phyloP scores from a whole-genome alignment of 495 filamentous ascomycete species.

The Xylaria flabelliformis region DNA sequence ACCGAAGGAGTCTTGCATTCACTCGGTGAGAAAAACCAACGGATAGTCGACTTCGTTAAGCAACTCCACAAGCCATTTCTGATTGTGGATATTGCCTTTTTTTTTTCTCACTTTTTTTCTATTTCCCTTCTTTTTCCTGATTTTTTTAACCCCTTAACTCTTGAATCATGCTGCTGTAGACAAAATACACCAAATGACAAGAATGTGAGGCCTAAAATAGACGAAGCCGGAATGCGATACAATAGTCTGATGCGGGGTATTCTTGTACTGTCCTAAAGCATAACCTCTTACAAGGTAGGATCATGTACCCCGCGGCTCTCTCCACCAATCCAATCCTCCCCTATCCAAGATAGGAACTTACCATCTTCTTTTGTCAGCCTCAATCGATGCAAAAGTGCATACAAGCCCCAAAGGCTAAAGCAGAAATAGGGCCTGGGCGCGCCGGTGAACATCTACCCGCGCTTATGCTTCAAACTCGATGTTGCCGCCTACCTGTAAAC shows the following conservation, averaged over 20 bases:
- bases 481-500: not conserved
- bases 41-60: not conserved
- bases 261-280: not conserved
- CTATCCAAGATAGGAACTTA: slow-evolving; percentile 9
- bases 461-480: not conserved
- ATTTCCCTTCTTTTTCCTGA: not conserved
- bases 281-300: not conserved
- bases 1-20: slow-evolving; percentile 4
- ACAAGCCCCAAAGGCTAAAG: not conserved
- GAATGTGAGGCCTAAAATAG: not conserved
- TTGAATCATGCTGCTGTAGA: not conserved
- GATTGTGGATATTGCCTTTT: not conserved
- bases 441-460: slow-evolving; percentile 5
- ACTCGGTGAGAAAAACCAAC: not conserved
- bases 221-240: slow-evolving; percentile 3
- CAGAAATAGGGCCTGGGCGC: not conserved
- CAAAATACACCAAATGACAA: not conserved
- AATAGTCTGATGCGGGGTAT: slow-evolving; percentile 5
- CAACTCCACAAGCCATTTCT: not conserved
- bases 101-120: not conserved
- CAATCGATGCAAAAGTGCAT: not conserved
- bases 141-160: not conserved
- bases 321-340: slow-evolving; percentile 14
- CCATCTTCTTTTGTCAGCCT: slow-evolving; percentile 9
- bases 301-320: slow-evolving; percentile 20